These are phyloP conservation scores for Arthroderma sp. DNA, from an alignment of 2,329 filamentous ascomycete genomes.

Conservation along the genomic window DNA sequence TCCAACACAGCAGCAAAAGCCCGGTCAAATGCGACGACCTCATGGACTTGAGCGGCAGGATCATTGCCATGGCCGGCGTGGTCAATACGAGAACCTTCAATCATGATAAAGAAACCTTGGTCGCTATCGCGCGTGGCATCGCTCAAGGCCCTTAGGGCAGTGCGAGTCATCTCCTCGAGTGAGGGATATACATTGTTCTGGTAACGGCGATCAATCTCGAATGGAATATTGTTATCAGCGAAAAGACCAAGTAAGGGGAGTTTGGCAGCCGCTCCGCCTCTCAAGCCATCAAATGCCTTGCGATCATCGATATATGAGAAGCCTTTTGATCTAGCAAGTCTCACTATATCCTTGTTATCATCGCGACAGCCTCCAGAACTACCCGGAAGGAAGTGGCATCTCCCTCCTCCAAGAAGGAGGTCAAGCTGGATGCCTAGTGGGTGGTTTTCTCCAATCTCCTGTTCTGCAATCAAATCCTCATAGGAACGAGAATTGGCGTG, in stretches of 20 bases:
- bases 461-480: constrained; percentile 82
- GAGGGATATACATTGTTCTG: constrained; percentile 74
- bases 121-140: constrained; percentile 72
- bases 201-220: constrained; percentile 77
- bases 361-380: constrained; percentile 65
- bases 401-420: constrained; percentile 80
- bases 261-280: constrained; percentile 53
- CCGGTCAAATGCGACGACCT: constrained; percentile 89
- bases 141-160: constrained; percentile 68
- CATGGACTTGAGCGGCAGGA: constrained; percentile 70
- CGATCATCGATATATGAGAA: constrained; percentile 69
- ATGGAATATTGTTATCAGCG: constrained; percentile 71
- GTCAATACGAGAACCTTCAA: constrained; percentile 91
- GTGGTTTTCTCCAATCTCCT: constrained; percentile 74
- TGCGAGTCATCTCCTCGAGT: constrained; percentile 81
- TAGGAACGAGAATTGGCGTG: constrained; percentile 70
- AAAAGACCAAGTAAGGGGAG: constrained; percentile 80
- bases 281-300: constrained; percentile 61
- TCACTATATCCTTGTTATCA: constrained; percentile 65
- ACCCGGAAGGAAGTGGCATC: constrained; percentile 87
- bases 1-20: constrained; percentile 72
- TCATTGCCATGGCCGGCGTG: constrained; percentile 84
- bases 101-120: constrained; percentile 96
- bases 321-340: constrained; percentile 61
- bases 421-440: constrained; percentile 80